Evolutionary conservation across 2,329 filamentous ascomycete species (phyloP).

Genomic region (Onygena corvina): DNA sequence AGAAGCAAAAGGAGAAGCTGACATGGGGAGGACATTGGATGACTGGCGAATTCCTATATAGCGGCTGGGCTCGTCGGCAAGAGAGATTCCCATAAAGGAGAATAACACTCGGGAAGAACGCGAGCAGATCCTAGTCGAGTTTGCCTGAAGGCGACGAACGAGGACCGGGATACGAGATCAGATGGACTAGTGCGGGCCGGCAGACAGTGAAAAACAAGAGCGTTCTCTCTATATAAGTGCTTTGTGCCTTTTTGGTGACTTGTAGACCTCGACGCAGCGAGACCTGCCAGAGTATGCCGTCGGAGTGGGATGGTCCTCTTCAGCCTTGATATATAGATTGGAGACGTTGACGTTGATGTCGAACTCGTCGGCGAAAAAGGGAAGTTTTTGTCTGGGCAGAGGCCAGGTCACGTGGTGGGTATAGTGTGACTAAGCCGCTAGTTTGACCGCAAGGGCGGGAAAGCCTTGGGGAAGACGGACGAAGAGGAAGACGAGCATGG

Average conservation of each 20-base stretch:
- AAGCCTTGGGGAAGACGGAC: background rate
- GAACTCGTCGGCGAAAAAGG: background rate
- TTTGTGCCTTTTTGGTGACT: background rate
- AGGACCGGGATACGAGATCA: background rate
- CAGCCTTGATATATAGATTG: no score
- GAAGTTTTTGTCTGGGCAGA: background rate
- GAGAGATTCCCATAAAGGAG: background rate
- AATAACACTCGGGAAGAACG: background rate
- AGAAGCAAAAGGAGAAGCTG: constrained; percentile 35
- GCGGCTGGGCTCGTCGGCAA: background rate
- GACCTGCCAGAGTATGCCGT: no score
- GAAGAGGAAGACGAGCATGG: background rate
- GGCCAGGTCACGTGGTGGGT: background rate
- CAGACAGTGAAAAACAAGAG: background rate
- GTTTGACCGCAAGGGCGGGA: background rate
- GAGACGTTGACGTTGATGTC: no score
- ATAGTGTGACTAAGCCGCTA: background rate
- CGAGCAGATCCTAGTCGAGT: background rate
- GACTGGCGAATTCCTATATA: constrained; percentile 17
- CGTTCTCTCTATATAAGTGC: no score
- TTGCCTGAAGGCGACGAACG: background rate
- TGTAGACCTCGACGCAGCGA: no score
- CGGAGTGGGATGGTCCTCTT: no score
- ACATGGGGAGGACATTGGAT: constrained; percentile 43
- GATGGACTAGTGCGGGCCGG: background rate